Conservation (phyloP, 495 filamentous ascomycete species). For the Annulohypoxylon nitens region DNA sequence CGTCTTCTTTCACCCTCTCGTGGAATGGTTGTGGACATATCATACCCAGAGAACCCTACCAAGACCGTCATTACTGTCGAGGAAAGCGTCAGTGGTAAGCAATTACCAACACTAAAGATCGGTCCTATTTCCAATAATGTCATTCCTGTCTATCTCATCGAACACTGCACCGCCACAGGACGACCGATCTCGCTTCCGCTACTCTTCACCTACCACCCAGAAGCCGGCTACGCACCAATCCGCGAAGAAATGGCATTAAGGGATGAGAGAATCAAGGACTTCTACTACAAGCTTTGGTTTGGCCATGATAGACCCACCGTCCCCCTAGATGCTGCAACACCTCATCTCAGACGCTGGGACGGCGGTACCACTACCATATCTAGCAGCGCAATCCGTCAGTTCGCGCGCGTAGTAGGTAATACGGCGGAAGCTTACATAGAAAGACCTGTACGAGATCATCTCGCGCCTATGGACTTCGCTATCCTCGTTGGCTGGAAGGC, state of each 20-base stretch:
- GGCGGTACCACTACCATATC: slow-evolving; percentile 82
- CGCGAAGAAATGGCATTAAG: slow-evolving; percentile 82
- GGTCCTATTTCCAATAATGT: slow-evolving; percentile 72
- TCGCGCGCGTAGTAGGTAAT: slow-evolving; percentile 90
- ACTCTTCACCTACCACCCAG: slow-evolving; percentile 84
- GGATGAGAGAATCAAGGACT: slow-evolving; percentile 88
- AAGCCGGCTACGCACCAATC: slow-evolving; percentile 87
- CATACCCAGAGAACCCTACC: slow-evolving; percentile 71
- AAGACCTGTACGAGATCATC: slow-evolving; percentile 84
- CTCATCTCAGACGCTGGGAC: slow-evolving; percentile 79
- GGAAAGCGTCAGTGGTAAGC: slow-evolving; percentile 55
- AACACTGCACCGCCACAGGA: slow-evolving; percentile 77
- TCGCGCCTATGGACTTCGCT: slow-evolving; percentile 91
- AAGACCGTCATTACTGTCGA: slow-evolving; percentile 80
- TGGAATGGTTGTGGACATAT: slow-evolving; percentile 82
- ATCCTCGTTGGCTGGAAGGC: slow-evolving; percentile 94
- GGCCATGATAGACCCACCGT: slow-evolving; percentile 62
- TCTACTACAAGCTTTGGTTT: slow-evolving; percentile 90
- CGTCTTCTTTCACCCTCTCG: slow-evolving; percentile 79
- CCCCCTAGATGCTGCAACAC: slow-evolving; percentile 73
- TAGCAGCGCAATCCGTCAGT: slow-evolving; percentile 83
- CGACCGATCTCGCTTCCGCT: slow-evolving; percentile 76
- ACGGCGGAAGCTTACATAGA: slow-evolving; percentile 91
- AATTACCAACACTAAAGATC: slow-evolving; percentile 78
- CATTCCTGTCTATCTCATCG: slow-evolving; percentile 78